A percentile compares a stretch with the other conserved stretches of the same genome.
Evolutionary conservation across 2,329 filamentous ascomycete species (phyloP).

Genomic region (Xylariaceae sp.): DNA sequence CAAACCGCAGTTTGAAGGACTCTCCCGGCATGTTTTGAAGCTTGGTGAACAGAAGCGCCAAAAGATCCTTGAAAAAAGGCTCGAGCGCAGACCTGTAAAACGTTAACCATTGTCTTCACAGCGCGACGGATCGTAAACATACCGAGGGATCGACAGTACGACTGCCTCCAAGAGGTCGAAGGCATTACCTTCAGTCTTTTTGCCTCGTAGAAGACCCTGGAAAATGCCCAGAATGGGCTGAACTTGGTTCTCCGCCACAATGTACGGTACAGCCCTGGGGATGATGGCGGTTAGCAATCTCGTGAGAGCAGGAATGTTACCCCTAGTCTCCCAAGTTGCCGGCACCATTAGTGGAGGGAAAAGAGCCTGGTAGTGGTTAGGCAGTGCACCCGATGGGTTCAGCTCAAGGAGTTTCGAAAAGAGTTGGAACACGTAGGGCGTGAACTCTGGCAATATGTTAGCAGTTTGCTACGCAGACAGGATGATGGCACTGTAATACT

Average conservation of each 20-base stretch:
- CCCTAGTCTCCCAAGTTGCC: slow-evolving; percentile 83
- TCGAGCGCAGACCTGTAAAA: slow-evolving; percentile 56
- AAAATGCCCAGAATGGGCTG: slow-evolving; percentile 92
- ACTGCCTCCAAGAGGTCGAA: slow-evolving; percentile 88
- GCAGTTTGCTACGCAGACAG: slow-evolving; percentile 11
- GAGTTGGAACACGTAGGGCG: slow-evolving; percentile 93
- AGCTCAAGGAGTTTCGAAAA: slow-evolving; percentile 86
- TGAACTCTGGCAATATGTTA: slow-evolving; percentile 63
- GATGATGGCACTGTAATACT: slow-evolving; percentile 19
- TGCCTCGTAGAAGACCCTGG: slow-evolving; percentile 77
- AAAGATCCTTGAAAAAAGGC: slow-evolving; percentile 71
- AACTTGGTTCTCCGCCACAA: slow-evolving; percentile 73
- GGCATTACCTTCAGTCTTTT: slow-evolving; percentile 77
- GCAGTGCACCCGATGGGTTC: slow-evolving; percentile 72
- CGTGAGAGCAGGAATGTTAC: slow-evolving; percentile 87
- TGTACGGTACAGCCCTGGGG: slow-evolving; percentile 65
- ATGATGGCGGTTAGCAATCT: slow-evolving; percentile 81
- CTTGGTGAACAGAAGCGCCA: slow-evolving; percentile 76
- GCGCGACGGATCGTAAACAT: slow-evolving; percentile 20
- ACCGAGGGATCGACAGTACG: slow-evolving; percentile 66
- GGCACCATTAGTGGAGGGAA: slow-evolving; percentile 74
- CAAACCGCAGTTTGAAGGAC: slow-evolving; percentile 78
- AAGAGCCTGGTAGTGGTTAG: slow-evolving; percentile 73
- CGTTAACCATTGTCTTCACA: slow-evolving; percentile 5
- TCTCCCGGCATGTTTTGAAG: slow-evolving; percentile 66